phyloP scores from a whole-genome alignment of 345 rosid genomes.

The Citrus maxima region DNA sequence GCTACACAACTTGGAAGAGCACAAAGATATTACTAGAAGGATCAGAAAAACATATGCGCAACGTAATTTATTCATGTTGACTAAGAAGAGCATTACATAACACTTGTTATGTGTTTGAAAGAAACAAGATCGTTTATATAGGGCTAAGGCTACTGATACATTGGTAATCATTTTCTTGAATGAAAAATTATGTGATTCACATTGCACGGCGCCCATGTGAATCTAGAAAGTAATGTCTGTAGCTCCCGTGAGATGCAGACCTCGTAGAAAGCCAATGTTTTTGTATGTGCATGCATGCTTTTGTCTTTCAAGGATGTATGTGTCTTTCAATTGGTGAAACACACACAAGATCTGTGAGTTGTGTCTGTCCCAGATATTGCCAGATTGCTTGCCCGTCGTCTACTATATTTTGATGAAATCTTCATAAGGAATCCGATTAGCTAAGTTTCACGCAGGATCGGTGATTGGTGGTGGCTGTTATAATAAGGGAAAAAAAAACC shows the following conservation, averaged over 20 bases:
- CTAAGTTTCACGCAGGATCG: too few species aligned
- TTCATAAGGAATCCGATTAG: too few species aligned
- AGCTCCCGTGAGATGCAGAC: neutral
- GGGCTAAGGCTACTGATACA: neutral
- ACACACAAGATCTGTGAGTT: too few species aligned
- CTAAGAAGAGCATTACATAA: neutral
- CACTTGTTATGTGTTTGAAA: too few species aligned
- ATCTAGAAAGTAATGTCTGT: neutral
- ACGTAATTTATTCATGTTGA: neutral
- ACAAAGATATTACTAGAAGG: neutral
- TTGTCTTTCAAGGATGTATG: too few species aligned
- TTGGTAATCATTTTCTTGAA: neutral
- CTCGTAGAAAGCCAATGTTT: neutral
- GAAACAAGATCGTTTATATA: neutral
- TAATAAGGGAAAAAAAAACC: too few species aligned
- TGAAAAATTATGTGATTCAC: neutral
- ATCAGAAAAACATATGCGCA: neutral
- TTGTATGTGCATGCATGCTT: too few species aligned
- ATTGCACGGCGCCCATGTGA: neutral
- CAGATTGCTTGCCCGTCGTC: too few species aligned
- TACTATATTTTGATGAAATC: too few species aligned
- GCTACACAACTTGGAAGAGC: neutral
- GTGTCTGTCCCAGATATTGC: too few species aligned
- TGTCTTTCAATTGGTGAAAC: neutral
- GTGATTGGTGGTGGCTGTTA: too few species aligned